Conservation (phyloP, 441 rosid species). For the Euphorbia celastroides region DNA sequence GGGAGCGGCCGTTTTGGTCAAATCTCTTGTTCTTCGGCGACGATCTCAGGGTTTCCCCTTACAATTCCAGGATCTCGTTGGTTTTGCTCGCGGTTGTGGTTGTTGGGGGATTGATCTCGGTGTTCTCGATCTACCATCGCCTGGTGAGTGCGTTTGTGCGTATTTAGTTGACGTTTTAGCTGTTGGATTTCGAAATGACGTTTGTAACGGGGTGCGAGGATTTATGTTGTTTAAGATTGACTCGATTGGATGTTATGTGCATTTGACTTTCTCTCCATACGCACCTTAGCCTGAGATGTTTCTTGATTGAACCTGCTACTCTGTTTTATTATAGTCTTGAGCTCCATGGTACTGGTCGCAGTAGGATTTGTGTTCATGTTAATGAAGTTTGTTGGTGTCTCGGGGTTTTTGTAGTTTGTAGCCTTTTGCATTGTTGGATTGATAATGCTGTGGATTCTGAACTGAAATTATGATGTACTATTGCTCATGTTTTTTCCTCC, state of each 20-base stretch:
- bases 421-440: background rate
- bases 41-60: slow-evolving; percentile 68
- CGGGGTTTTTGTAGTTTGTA: slow-evolving; percentile 10
- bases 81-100: slow-evolving; percentile 41
- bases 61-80: slow-evolving; percentile 47
- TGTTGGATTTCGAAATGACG: background rate
- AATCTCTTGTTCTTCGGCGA: slow-evolving; percentile 48
- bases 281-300: background rate
- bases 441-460: background rate
- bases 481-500: slow-evolving; percentile 7
- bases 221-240: background rate
- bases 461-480: background rate
- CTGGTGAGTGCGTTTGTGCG: slow-evolving; percentile 40
- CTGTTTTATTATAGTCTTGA: slow-evolving; percentile 14
- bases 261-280: background rate
- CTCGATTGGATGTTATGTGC: background rate
- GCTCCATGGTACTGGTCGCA: slow-evolving; percentile 19
- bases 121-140: slow-evolving; percentile 57
- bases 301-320: background rate
- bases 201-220: background rate
- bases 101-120: slow-evolving; percentile 62
- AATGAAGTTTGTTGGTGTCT: too few relatives aligned
- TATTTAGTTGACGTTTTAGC: background rate
- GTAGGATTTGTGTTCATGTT: background rate
- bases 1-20: slow-evolving; percentile 70